These are phyloP conservation scores for Turritis glabra DNA, from an alignment of 345 rosid species.

Conservation along the genomic window DNA sequence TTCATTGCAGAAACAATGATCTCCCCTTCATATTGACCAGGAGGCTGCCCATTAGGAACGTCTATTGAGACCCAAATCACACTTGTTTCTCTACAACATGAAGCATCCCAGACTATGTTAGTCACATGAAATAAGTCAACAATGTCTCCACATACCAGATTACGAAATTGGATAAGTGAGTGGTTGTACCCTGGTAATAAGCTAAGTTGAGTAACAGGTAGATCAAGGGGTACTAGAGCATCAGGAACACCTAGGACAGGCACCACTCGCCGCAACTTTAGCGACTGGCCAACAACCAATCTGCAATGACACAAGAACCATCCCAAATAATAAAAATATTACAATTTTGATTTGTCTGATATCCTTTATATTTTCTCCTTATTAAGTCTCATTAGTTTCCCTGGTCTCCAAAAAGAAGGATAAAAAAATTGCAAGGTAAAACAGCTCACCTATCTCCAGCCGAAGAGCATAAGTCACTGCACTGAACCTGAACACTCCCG, in stretches of 20 bases:
- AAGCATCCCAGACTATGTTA: slow-evolving; percentile 19
- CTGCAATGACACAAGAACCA: slow-evolving; percentile 45
- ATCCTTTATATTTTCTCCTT: neutral
- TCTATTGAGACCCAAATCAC: slow-evolving; percentile 91
- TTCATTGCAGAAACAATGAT: slow-evolving; percentile 67
- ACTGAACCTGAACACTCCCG: slow-evolving; percentile 84
- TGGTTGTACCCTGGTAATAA: slow-evolving; percentile 74
- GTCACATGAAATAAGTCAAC: neutral
- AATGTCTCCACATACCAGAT: neutral
- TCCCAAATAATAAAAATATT: slow-evolving; percentile 25
- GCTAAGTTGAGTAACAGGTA: slow-evolving; percentile 69
- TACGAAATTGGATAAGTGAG: neutral
- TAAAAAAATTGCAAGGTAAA: neutral
- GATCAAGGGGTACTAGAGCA: slow-evolving; percentile 94
- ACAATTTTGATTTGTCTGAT: neutral
- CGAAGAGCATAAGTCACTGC: slow-evolving; percentile 73
- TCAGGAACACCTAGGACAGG: slow-evolving; percentile 91
- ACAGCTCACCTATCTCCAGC: slow-evolving; percentile 80
- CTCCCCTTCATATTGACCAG: slow-evolving; percentile 95
- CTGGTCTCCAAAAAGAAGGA: neutral
- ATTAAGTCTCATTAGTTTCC: neutral
- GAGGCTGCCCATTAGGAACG: slow-evolving; percentile 81
- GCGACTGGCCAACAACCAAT: slow-evolving; percentile 73
- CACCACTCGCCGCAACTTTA: slow-evolving; percentile 68
- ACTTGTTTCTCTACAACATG: slow-evolving; percentile 72